Base-by-base conservation (phyloP, 2,329 filamentous ascomycete genomes). In the Aureobasidium vineae region DNA sequence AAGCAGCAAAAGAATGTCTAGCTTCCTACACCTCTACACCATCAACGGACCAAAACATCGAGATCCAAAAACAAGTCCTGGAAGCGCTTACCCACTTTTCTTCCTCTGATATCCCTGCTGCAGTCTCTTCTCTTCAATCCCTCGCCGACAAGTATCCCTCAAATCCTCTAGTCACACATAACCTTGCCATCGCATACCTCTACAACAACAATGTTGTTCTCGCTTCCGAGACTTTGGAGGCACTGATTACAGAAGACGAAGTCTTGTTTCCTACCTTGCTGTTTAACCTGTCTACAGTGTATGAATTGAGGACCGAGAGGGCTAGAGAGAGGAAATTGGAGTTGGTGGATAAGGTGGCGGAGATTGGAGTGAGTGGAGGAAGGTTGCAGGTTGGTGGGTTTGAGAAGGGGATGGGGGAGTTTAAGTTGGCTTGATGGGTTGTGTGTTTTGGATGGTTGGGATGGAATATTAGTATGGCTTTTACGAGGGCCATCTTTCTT, bases 281-380 rank as follows among this genome's bases (percentile, higher is more conserved):
- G 0, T 96, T 97, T 78, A 98, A 98, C 75, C 78, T 99, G 15
- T 87, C 88, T 13, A 98, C 94, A 0, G 86, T 97, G 72, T 98
- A 96, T 75, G 95, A 98, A 77, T 83, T 98, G 8, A 95, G 90
- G 75, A 93, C 90, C 0, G 93, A 98, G 72, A 84, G 85, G 69
- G 86, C 91, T 49, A 82, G 85, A 57, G 83, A 83, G 15, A 77
- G 90, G 71, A 98, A 98, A 81, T 77, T 85, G 36, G 81, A 80
- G 31, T 80, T 98, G 21, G 88, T 90, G 1, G 89, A 92, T n/a
- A 6, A 1, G 15, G 57, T 61, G 16, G 28, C 8, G n/a, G 43
- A 26, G 28, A 10, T 61, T 13, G 43, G n/a, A 2, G 28, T 21
- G 5, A 38, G 41, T 23, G 26, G 23, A 40, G 31, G 3, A 5